Evolutionary conservation across 495 filamentous ascomycete genomes (phyloP), one percentile per base, ranked within the genome.

Genomic region (Penicillium nucicola): DNA sequence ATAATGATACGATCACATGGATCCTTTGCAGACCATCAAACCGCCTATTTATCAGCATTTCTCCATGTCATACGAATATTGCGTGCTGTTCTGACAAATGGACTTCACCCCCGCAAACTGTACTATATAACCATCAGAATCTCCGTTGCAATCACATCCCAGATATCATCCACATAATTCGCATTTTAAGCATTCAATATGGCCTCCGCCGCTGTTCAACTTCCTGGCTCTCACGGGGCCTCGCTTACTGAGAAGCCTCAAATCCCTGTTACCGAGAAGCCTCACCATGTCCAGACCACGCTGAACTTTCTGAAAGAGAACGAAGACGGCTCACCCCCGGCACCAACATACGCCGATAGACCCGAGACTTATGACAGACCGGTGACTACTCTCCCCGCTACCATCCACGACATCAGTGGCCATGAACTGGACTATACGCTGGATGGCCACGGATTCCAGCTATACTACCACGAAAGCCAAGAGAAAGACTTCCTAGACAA

Each of bases 261-360:
- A 14, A 48, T 52, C 0, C 48, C 55, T 4, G 23, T 58, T 13
- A 33, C 55, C 1, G 56, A 66, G 3, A 66, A 62, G 11, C 68
- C 68, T 4, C 68, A 68, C 32, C 65, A 84, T 56, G 80, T 85
- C 19, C 65, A 78, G 1, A 79, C 84, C 0, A 72, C 64, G 1
- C 60, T 87, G 31, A 79, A 86, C 59, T 87, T 79, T 65, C 72
- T 76, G 69, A 80, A 82, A 56, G 81, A 80, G 12, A 64, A 70
- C 10, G 78, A 73, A 23, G 83, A 86, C 58, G 83, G 84, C 9
- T 78, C 78, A 13, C 70, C 71, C 1, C 82, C 82, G 0, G 45
- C 49, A 0, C 79, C 82, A 0, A 70, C 50, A 43, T 79, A 80
- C 53, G 67, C 75, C 0, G 70, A 66, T 32, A 67, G 62, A 32